Base-by-base conservation (phyloP, 805 yeast genomes). In the Zygotorulaspora danielsina region DNA sequence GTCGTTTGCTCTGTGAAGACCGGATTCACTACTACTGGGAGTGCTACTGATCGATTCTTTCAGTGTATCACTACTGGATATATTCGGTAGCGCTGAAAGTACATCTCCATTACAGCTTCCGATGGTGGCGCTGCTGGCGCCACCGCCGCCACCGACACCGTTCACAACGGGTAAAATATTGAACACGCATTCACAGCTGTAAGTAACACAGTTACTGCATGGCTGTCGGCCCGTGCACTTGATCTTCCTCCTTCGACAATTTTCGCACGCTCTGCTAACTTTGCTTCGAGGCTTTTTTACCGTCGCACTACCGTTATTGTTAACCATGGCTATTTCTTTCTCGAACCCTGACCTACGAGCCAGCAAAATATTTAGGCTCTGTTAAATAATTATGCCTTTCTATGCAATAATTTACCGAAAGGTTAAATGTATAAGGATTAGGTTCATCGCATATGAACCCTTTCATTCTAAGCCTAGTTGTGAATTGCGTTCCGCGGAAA, bases 201-300 rank as follows among this genome's bases (percentile, higher is more conserved):
- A 60, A 12, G 57, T 55, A 16, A 53, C 51, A 39, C 65, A 61
- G 13, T 54, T 54, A 10, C 53, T 43, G 45, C 65, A 61, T 10
- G 65, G 65, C 21, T 42, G 50, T 7, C 41, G 43, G 2, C 65
- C 65, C n/a, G 60, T 58, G 38, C 65, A 61, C 38, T 59, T 58
- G 32, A 61, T 53, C 41, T 61, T 61, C 24, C 64, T 53, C 33
- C 54, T 54, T 18, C 65, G 48, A 37, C 65, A 61, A 34, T 56
- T 58, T 31, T 61, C 58, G 36, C 65, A 61, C 3, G 65, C 59
- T 15, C 42, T 47, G 27, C 48, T 50, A 6, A 52, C 59, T 33
- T 54, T 54, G 9, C 43, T 46, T 30, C 50, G 28, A 16, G 42
- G 42, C 30, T 41, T 48, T 28, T 36, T 45, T 5, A 34, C 39